Evolutionary conservation across 495 filamentous ascomycete species (phyloP).

Genomic region (Penicillium argentinense): DNA sequence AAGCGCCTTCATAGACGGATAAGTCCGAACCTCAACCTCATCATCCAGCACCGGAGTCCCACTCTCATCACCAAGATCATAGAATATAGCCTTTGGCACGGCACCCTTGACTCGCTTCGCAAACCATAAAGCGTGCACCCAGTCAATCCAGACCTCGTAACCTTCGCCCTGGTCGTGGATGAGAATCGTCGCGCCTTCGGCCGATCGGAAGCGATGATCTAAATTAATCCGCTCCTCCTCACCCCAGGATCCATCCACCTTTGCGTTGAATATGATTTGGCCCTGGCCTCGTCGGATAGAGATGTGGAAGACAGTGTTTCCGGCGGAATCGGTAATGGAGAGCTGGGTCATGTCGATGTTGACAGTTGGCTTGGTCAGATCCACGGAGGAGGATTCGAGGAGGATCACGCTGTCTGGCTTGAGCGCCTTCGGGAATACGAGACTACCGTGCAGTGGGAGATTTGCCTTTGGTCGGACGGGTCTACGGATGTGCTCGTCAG

Average conservation of each 20-base stretch:
- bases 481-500: no score
- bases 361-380: not conserved
- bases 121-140: constrained; percentile 7
- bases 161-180: constrained; percentile 7
- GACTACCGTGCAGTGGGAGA: constrained; percentile 1
- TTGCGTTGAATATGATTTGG: constrained; percentile 7
- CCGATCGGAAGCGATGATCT: not conserved
- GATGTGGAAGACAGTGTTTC: constrained; percentile 4
- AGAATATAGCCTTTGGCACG: not conserved
- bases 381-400: constrained; percentile 1
- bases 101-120: constrained; percentile 1
- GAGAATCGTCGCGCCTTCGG: constrained; percentile 7
- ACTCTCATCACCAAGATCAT: not conserved
- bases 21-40: constrained; percentile 6
- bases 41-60: constrained; percentile 1
- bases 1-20: constrained; percentile 9
- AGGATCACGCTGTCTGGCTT: constrained; percentile 11
- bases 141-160: constrained; percentile 10
- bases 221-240: constrained; percentile 2
- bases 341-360: constrained; percentile 7
- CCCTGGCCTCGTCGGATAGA: constrained; percentile 5
- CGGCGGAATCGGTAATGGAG: not conserved
- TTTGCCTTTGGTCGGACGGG: constrained; percentile 6
- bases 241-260: constrained; percentile 4
- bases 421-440: constrained; percentile 2